Base-by-base conservation (phyloP, 2,329 filamentous ascomycete genomes). In the Tolypocladium ovalisporum region DNA sequence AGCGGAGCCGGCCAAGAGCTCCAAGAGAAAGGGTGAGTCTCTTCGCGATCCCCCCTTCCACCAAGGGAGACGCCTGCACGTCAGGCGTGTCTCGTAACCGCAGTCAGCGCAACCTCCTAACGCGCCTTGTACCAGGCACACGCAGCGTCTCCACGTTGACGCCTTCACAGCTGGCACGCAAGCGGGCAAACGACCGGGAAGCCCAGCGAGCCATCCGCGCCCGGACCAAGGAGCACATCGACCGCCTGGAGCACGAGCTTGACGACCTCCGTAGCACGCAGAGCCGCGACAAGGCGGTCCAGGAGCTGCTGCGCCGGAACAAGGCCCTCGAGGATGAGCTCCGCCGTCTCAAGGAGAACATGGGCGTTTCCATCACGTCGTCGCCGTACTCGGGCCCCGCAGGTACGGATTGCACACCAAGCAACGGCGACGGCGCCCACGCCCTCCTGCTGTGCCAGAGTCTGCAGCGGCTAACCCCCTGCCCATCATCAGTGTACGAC, bases 111-210 rank as follows among this genome's bases (percentile, higher is more conserved):
- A 9, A 24, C 8, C 6, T 29, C 9, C 57, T 55, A 51, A 59
- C 52, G 52, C 17, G 17, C 15, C 27, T 19, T 27, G 36, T 19
- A 12, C 10, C 36, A 79, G 81, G 81, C 53, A 82, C 87, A 59
- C 84, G 90, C 63, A 91, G 89, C 62, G 91, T 96, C 57, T 90
- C 90, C 62, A 93, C 89, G 66, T 79, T 96, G 68, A 95, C 90
- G 13, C 88, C 90, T 7, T 88, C 92, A 60, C 92, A 96, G 73
- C 82, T 96, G 59, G 89, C 88, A 35, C 88, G 91, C 71, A 97
- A 96, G 77, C 82, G 92, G 62, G 89, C 90, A 66, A 96, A 96
- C 75, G 91, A 96, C 70, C 84, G 91, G 60, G 90, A 96, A 72
- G 91, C 91, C 47, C 91, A 96, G 74, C 83, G 91, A 54, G 89